Conservation (phyloP, 441 rosid species). For the Cnidoscolus chayamansa region DNA sequence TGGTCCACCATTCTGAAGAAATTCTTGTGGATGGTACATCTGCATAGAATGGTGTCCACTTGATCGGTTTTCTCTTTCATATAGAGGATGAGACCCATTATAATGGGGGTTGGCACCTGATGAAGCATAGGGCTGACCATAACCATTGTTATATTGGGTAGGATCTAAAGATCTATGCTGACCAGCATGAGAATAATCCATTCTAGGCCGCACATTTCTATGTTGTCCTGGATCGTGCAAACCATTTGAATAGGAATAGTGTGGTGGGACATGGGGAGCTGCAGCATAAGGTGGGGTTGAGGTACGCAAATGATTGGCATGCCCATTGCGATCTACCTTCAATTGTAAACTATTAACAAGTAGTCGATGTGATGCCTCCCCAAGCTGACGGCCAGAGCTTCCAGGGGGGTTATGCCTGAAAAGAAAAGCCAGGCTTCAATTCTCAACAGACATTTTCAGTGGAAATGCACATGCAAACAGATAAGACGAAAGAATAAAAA, state of each 20-base stretch:
- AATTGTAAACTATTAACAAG: slow-evolving; percentile 57
- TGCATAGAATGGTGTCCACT: slow-evolving; percentile 25
- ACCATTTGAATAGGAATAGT: slow-evolving; percentile 31
- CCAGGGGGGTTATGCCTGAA: slow-evolving; percentile 65
- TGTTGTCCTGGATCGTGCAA: slow-evolving; percentile 29
- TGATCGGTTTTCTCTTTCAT: slow-evolving; percentile 27
- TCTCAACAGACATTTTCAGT: background rate
- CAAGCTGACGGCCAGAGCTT: slow-evolving; percentile 60
- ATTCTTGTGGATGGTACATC: slow-evolving; percentile 17
- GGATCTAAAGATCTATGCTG: slow-evolving; percentile 16
- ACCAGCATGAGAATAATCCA: slow-evolving; percentile 27
- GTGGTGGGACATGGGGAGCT: slow-evolving; percentile 25
- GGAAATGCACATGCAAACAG: background rate
- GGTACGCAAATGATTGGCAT: slow-evolving; percentile 23
- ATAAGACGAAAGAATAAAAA: background rate
- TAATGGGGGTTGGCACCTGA: slow-evolving; percentile 21
- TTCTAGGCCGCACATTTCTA: slow-evolving; percentile 24
- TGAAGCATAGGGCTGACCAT: slow-evolving; percentile 21
- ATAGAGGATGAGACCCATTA: slow-evolving; percentile 23
- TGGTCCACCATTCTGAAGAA: slow-evolving; percentile 34
- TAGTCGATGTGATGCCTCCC: slow-evolving; percentile 69
- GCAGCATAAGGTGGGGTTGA: slow-evolving; percentile 20
- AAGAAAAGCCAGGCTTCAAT: slow-evolving; percentile 4
- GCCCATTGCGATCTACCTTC: slow-evolving; percentile 32
- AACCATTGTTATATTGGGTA: slow-evolving; percentile 21